phyloP scores from a whole-genome alignment of 2,329 filamentous ascomycete species.

The Colletotrichum lupini region DNA sequence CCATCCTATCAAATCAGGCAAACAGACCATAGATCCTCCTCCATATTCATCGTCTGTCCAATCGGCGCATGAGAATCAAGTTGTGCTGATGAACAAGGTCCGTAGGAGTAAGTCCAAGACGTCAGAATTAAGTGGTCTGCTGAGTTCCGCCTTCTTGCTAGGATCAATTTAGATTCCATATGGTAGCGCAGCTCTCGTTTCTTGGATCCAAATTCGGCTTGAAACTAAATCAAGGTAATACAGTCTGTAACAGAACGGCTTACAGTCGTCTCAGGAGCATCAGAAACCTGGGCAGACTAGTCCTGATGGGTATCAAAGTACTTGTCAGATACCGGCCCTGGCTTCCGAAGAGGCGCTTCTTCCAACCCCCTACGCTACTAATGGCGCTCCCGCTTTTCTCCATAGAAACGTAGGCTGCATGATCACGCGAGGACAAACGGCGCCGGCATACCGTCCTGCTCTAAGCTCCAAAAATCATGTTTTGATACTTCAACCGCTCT shows the following conservation, averaged over 20 bases:
- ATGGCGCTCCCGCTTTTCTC: background rate
- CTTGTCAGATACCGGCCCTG: constrained; percentile 28
- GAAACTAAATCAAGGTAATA: background rate
- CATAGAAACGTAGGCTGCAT: background rate
- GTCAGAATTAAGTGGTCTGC: background rate
- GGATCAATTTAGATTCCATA: background rate
- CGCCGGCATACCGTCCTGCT: background rate
- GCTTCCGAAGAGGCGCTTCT: constrained; percentile 18
- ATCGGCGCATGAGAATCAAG: background rate
- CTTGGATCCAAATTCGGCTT: constrained; percentile 13
- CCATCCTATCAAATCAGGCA: background rate
- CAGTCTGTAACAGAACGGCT: background rate
- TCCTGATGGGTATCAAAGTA: background rate
- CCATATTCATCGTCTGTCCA: background rate
- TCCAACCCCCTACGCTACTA: background rate
- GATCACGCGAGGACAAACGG: constrained; percentile 14
- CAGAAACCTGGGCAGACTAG: background rate
- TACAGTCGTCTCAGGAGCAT: background rate
- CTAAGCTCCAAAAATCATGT: no score
- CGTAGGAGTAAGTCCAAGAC: background rate
- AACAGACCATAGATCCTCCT: background rate
- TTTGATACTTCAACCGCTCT: background rate
- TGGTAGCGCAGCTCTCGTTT: background rate
- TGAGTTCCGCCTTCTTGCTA: background rate
- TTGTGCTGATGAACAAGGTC: background rate